A percentile compares a stretch with the other conserved stretches of the same genome.
Conservation (phyloP, 1,139 yeast genomes). For the Zhuliangozyma blackwelliae region DNA sequence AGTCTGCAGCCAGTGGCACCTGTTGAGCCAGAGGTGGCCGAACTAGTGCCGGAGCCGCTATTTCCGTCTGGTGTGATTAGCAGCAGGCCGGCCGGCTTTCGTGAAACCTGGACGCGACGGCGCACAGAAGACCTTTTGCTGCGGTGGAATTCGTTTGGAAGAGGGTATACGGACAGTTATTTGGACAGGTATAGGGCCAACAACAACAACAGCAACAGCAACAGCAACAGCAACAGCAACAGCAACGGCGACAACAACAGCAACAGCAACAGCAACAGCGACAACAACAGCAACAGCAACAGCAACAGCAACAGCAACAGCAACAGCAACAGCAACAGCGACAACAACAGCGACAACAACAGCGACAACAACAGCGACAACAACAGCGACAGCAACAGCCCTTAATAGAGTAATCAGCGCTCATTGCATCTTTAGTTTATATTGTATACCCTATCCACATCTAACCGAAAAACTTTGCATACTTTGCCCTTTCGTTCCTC, state of each 20-base stretch:
- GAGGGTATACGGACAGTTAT: too few relatives aligned
- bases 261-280: neutral
- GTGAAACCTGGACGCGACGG: too few relatives aligned
- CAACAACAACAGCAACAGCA: neutral
- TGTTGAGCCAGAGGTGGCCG: too few relatives aligned
- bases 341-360: neutral
- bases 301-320: neutral
- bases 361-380: neutral
- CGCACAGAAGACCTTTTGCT: too few relatives aligned
- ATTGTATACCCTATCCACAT: neutral
- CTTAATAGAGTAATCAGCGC: too few relatives aligned
- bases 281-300: neutral
- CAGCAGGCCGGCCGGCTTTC: constrained; percentile 2
- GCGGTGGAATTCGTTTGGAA: too few relatives aligned
- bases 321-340: too few relatives aligned
- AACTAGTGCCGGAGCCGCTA: constrained; percentile 15
- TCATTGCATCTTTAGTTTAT: too few relatives aligned
- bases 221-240: neutral
- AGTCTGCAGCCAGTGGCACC: too few relatives aligned
- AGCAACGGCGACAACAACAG: too few relatives aligned
- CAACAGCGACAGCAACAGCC: too few relatives aligned
- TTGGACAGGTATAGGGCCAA: neutral
- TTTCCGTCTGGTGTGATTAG: constrained; percentile 27
- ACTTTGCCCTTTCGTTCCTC: constrained; percentile 47
- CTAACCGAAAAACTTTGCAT: constrained; percentile 51